These are phyloP conservation scores for Sordariomycetes sp. DNA, from an alignment of 2,329 filamentous ascomycete genomes.

Conservation along the genomic window DNA sequence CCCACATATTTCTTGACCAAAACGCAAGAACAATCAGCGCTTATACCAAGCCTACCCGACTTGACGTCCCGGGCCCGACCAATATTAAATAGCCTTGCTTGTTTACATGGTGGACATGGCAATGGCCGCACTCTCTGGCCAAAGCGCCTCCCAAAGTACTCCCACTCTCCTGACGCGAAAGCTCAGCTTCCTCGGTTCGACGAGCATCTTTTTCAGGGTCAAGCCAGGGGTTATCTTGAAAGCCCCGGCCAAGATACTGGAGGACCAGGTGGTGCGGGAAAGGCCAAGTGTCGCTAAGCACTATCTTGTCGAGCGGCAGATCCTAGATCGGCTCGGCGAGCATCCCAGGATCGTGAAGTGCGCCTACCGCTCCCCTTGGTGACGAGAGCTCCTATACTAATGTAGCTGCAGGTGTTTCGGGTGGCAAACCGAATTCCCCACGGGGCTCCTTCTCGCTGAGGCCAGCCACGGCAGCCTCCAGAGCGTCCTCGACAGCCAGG, in stretches of 20 bases:
- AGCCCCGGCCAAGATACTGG: not conserved
- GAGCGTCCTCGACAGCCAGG: slow-evolving; percentile 7
- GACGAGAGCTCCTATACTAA: not conserved
- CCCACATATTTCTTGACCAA: too few species aligned
- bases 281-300: not conserved
- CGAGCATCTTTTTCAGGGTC: not conserved
- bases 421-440: not conserved
- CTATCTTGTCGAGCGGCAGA: not conserved
- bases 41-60: too few species aligned
- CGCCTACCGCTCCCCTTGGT: not conserved
- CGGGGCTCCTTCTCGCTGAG: slow-evolving; percentile 9
- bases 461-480: slow-evolving; percentile 11
- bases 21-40: too few species aligned
- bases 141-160: too few species aligned
- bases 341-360: not conserved
- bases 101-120: too few species aligned
- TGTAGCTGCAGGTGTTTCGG: not conserved
- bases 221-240: not conserved
- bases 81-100: too few species aligned
- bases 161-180: too few species aligned
- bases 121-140: too few species aligned
- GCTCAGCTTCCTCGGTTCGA: not conserved
- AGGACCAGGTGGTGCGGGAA: not conserved
- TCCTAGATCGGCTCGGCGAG: not conserved
- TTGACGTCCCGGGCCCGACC: too few species aligned